Base-by-base conservation (phyloP, 768 basidiomycete genomes). In the Pisolithus marmoratus region DNA sequence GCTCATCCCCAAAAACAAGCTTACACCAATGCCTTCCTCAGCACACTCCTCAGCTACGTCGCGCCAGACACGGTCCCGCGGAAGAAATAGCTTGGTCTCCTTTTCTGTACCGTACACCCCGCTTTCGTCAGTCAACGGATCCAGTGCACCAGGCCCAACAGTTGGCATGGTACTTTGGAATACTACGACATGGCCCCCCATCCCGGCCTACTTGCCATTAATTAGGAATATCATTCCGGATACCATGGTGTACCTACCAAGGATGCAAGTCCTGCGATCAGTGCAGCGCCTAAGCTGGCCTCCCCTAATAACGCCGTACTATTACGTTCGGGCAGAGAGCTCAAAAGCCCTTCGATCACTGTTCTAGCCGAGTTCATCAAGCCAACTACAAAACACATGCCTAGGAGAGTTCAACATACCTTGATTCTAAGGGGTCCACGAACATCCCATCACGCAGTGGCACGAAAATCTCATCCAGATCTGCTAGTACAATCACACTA, bases 391-490 rank as follows among this genome's bases (percentile, higher is more conserved):
- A 24, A 31, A 14, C 7, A n/a, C 26, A 43, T 38, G 8, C 38
- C 29, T 48, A 43, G 38, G 12, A 34, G 12, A 14, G 15, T 14
- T 48, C 42, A 50, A 69, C 80, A 54, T 56, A 92, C 90, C 84
- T 78, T 43, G 83, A 85, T 54, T 85, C 80, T 48, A 61, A 54
- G 14, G 91, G 86, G 53, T 90, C 78, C 9, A 86, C 92, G 54
- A 97, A 88, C 38, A 94, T 72, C 2, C 85, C 87, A 5, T 75
- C 70, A 19, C 73, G 73, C 22, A 92, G 65, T 0, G 96, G 96
- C 2, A 89, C 68, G 68, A 94, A 98, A 19, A 93, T 83, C 50
- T 99, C 96, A n/a, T 92, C 87, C 36, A 98, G 70, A 63, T 98
- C 96, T 1, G 89, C 72, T 8, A 97, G 79, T 41, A 98, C 80